Evolutionary conservation across 192 early-diverging fungal species (phyloP).

Genomic region (Jimgerdemannia lactiflua): DNA sequence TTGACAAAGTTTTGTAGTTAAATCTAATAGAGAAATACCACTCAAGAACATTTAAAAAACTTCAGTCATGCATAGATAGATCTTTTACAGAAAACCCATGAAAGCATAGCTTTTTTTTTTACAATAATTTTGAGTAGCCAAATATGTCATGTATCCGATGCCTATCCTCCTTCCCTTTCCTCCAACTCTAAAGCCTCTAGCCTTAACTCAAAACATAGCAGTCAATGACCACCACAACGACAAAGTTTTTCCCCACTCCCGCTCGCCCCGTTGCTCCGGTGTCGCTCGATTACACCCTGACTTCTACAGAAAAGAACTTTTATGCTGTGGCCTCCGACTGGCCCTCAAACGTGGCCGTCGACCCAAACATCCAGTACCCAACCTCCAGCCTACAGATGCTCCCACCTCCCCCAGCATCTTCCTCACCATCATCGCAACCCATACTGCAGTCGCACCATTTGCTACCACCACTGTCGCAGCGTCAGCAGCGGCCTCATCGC

Average conservation of each 20-base stretch:
- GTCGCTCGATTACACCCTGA: neutral
- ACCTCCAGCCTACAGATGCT: neutral
- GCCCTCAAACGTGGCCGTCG: neutral
- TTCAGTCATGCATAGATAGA: too few species aligned
- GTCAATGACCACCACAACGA: too few species aligned
- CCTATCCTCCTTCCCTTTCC: too few species aligned
- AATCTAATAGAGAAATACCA: too few species aligned
- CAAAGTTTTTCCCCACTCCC: neutral
- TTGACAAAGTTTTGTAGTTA: too few species aligned
- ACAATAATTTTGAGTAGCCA: too few species aligned
- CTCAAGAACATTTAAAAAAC: too few species aligned
- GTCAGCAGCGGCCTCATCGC: neutral
- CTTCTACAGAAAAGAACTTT: neutral
- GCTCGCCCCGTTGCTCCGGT: neutral
- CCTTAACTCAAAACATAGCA: neutral
- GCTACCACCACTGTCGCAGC: neutral
- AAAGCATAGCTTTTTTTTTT: too few species aligned
- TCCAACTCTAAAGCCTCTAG: neutral
- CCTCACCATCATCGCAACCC: neutral
- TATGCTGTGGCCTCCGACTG: neutral
- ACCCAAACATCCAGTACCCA: neutral
- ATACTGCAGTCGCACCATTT: neutral
- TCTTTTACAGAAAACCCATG: too few species aligned
- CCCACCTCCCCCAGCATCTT: neutral
- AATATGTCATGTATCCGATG: too few species aligned